These are phyloP conservation scores for Solanum hybrid DNA, from an alignment of 305 asterid genomes.

Conservation along the genomic window DNA sequence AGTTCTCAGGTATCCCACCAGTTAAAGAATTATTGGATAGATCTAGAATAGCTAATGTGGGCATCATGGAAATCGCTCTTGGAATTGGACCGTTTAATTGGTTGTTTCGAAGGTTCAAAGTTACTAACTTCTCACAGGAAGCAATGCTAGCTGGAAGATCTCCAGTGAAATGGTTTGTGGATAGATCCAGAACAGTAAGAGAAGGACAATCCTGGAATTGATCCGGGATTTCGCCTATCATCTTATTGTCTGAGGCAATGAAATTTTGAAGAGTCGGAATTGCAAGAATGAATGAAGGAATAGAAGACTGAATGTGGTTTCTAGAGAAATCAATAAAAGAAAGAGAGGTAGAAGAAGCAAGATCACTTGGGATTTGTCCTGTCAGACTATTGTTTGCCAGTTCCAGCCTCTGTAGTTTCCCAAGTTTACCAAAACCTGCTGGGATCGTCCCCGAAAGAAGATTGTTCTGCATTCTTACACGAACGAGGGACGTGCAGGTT, in stretches of 20 bases:
- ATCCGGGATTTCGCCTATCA: slow-evolving; percentile 68
- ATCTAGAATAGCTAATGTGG: slow-evolving; percentile 59
- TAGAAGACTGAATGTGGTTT: slow-evolving; percentile 59
- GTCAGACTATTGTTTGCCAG: slow-evolving; percentile 57
- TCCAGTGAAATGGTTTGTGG: slow-evolving; percentile 60
- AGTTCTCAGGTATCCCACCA: slow-evolving; percentile 65
- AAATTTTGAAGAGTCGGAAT: slow-evolving; percentile 58
- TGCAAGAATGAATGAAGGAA: slow-evolving; percentile 64
- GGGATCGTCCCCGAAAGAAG: slow-evolving; percentile 64
- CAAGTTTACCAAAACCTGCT: slow-evolving; percentile 61
- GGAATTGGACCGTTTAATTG: slow-evolving; percentile 57
- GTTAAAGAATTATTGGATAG: slow-evolving; percentile 73
- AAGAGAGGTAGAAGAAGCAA: slow-evolving; percentile 58
- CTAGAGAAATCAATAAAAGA: slow-evolving; percentile 74
- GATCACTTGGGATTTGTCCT: slow-evolving; percentile 71
- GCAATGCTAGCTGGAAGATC: slow-evolving; percentile 66
- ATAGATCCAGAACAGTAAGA: slow-evolving; percentile 76
- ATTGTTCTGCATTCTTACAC: slow-evolving; percentile 73
- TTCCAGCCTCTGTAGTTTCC: slow-evolving; percentile 61
- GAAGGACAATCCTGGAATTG: slow-evolving; percentile 73
- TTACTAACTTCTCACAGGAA: slow-evolving; percentile 65
- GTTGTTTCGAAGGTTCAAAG: slow-evolving; percentile 54
- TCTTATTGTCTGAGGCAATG: slow-evolving; percentile 49
- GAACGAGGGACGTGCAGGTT: slow-evolving; percentile 52
- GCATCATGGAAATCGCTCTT: slow-evolving; percentile 53